Evolutionary conservation across 2,329 filamentous ascomycete genomes (phyloP), one percentile per base, ranked within the genome.

Genomic region (Rhexocercosporidium sp.): DNA sequence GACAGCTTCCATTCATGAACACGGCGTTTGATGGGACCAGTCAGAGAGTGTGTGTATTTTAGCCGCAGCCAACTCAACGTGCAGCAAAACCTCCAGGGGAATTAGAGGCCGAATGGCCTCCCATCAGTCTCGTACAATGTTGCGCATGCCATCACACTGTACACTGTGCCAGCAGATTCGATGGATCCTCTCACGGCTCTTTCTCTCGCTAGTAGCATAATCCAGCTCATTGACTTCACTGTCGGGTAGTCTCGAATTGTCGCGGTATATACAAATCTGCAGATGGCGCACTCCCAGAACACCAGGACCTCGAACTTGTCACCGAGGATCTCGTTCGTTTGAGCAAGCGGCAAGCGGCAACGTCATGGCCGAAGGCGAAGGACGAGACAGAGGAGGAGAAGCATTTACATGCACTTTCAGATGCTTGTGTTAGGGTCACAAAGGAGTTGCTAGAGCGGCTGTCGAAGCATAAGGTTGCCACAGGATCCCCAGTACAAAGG

Each of bases 141-240:
- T n/a, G n/a, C n/a, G n/a, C n/a, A n/a, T n/a, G n/a, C n/a, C n/a
- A n/a, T n/a, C n/a, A n/a, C n/a, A n/a, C n/a, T n/a, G n/a, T n/a
- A n/a, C n/a, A n/a, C n/a, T n/a, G n/a, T n/a, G n/a, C n/a, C n/a
- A n/a, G n/a, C n/a, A n/a, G n/a, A n/a, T n/a, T n/a, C 46, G 3
- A 31, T 65, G 34, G 67, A 69, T 47, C 67, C 67, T 6, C 59
- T 69, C 37, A 63, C 67, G n/a, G 65, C 62, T 29, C 31, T 69
- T 14, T 37, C 49, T 9, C 51, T 69, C 16, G 67, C 65, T 16
- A 51, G 51, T 12, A 59, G 47, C 14, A 51, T 69, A 3, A 46
- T 69, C 9, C 67, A 69, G 27, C 29, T 67, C n/a, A 49, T 69
- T 20, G 44, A 29, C 14, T 69, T 67, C 34, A 54, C 59, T 1